Evolutionary conservation across 129 eudicot genomes (phyloP), one percentile per base, ranked within the genome.

Genomic region (Ambrosia trifida): DNA sequence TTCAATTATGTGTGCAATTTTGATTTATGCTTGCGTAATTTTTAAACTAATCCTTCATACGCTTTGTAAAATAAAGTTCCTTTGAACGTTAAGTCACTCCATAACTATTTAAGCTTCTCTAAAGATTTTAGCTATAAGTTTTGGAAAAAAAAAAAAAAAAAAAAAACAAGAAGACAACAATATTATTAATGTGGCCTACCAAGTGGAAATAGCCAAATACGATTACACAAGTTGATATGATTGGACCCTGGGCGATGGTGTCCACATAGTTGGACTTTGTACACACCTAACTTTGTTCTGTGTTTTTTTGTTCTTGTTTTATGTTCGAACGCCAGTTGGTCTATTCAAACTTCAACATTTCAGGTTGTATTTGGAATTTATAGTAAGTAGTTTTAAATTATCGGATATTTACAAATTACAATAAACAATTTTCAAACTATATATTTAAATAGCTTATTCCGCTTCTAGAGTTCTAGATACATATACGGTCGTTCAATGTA

Each of bases 211-310:
- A 54, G 32, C 13, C 3, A 54, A 19, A 53, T 9, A 53, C 4
- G 59, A 3, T 7, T 19, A 19, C 35, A 20, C 35, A 20, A 24
- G 33, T 24, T 24, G 61, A 54, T 19, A 20, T 56, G 62, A 56
- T 12, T 10, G 28, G 28, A 56, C 62, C 16, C 17, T 31, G 12
- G 40, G 18, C 32, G 64, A 59, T 30, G 41, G 41, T 28, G 60
- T 68, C 72, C 59, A 67, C 72, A 31, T 10, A 5, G 60, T 68
- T 68, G 61, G 72, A 49, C 72, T 49, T 16, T 13, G 72, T 68
- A 68, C 45, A 3, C 56, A 46, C 13, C 40, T 4, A 66, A 43
- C 18, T 65, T 16, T 65, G 54, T 64, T 38, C 17, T 28, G 70
- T 65, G n/a, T 19, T 14, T 28, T 13, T 49, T 3, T 67, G 33